Evolutionary conservation across 2,329 filamentous ascomycete species (phyloP).

Genomic region (Claviceps lovelessii): DNA sequence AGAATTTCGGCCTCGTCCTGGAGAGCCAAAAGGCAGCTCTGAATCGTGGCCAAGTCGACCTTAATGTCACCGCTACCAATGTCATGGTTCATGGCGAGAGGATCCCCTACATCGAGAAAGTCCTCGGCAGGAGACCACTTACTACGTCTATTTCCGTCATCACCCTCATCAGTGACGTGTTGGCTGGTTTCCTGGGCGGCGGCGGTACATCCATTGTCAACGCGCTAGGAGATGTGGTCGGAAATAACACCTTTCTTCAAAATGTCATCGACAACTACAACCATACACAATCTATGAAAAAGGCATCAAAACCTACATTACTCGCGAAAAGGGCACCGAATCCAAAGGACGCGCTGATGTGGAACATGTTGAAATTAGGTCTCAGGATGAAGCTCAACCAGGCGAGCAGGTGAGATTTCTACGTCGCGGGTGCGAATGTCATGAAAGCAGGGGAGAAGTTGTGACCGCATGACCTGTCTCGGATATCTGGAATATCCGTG

Average conservation of each 20-base stretch:
- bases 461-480: background rate
- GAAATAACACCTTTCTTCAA: constrained; percentile 26
- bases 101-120: constrained; percentile 28
- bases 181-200: constrained; percentile 20
- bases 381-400: constrained; percentile 5
- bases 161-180: constrained; percentile 22
- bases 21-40: constrained; percentile 23
- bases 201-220: constrained; percentile 16
- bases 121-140: constrained; percentile 26
- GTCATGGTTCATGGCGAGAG: constrained; percentile 27
- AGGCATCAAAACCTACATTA: background rate
- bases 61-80: constrained; percentile 27
- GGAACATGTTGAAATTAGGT: constrained; percentile 6
- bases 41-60: constrained; percentile 23
- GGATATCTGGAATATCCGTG: background rate
- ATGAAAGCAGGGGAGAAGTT: background rate
- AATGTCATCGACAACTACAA: constrained; percentile 23
- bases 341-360: constrained; percentile 5
- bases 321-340: background rate
- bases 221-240: constrained; percentile 22
- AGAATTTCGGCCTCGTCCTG: constrained; percentile 28
- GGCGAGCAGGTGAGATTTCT: background rate
- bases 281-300: constrained; percentile 4
- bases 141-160: constrained; percentile 23
- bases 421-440: background rate